Percentiles rank a stretch among this genome's conserved stretches.
Evolutionary conservation across 2,329 filamentous ascomycete genomes (phyloP).

Genomic region (Mycosphaerella sp.): DNA sequence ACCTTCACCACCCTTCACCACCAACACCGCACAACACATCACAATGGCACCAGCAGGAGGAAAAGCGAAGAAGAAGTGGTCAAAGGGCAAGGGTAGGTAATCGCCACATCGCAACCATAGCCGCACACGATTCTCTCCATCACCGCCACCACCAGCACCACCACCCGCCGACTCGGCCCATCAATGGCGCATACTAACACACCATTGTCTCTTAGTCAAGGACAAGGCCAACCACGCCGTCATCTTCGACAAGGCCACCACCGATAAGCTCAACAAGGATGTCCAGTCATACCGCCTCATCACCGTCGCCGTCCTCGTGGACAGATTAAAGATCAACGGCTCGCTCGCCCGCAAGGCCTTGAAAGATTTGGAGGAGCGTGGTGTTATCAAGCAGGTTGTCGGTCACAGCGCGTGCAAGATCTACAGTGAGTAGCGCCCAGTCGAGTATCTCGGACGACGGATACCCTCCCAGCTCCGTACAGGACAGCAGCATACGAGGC

Average conservation of each 20-base stretch:
- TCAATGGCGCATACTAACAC: conserved; percentile 20
- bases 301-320: conserved; percentile 96
- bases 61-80: conserved; percentile 80
- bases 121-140: conserved; percentile 1
- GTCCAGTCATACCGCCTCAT: conserved; percentile 99
- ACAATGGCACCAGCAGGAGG: conserved; percentile 42
- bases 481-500: not conserved
- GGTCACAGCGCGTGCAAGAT: conserved; percentile 96
- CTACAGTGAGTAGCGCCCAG: conserved; percentile 64
- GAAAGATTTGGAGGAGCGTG: conserved; percentile 92
- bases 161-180: conserved; percentile 5
- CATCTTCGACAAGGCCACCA: conserved; percentile 94
- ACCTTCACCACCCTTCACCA: not conserved
- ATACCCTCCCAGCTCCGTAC: not conserved
- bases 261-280: conserved; percentile 99
- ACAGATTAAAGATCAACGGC: conserved; percentile 99
- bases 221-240: conserved; percentile 99
- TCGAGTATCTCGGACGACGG: not conserved
- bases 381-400: conserved; percentile 96
- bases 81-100: conserved; percentile 45
- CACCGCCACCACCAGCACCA: conserved; percentile 11
- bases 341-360: conserved; percentile 87
- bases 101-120: not conserved
- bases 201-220: conserved; percentile 66
- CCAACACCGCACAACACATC: conserved; percentile 7